Conservation (phyloP, 2,329 filamentous ascomycete species). For the Purpureocillium lavendulum region DNA sequence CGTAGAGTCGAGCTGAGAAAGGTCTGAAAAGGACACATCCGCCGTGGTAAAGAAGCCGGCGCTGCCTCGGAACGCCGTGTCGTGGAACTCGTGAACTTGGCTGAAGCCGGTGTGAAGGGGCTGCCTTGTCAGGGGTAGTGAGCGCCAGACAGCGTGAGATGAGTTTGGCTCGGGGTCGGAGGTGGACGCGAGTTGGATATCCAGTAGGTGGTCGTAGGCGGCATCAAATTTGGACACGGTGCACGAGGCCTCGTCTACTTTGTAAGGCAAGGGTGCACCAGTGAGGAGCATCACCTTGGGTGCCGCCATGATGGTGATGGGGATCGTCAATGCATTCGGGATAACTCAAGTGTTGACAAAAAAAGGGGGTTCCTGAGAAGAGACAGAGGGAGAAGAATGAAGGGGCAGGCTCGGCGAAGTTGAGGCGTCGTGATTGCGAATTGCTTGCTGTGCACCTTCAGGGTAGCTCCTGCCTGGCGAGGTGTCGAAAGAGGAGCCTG, state of each 20-base stretch:
- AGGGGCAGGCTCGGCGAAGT: no score
- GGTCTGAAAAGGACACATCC: slow-evolving; percentile 23
- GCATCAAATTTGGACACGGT: slow-evolving; percentile 18
- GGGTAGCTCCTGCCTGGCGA: no score
- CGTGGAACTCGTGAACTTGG: slow-evolving; percentile 32
- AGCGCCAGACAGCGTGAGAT: slow-evolving; percentile 41
- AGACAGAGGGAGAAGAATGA: no score
- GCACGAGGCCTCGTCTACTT: slow-evolving; percentile 19
- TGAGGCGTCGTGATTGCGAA: no score
- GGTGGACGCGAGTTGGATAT: slow-evolving; percentile 3
- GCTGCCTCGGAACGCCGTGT: slow-evolving; percentile 18
- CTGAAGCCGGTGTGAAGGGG: slow-evolving; percentile 44
- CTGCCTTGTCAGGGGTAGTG: slow-evolving; percentile 37
- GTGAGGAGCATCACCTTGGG: slow-evolving; percentile 26
- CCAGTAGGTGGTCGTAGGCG: slow-evolving; percentile 17
- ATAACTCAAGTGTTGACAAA: no score
- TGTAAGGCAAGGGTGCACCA: slow-evolving; percentile 23
- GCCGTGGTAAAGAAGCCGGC: slow-evolving; percentile 41
- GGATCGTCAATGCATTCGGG: no score
- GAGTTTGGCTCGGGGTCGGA: slow-evolving; percentile 17
- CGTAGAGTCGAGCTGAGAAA: not conserved
- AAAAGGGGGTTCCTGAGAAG: not conserved
- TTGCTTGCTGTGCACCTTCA: no score
- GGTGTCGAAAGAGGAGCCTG: no score
- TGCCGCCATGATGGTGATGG: no score